Evolutionary conservation across 805 yeast genomes (phyloP), one percentile per base, ranked within the genome.

Genomic region (Pichia thaimueangensis): DNA sequence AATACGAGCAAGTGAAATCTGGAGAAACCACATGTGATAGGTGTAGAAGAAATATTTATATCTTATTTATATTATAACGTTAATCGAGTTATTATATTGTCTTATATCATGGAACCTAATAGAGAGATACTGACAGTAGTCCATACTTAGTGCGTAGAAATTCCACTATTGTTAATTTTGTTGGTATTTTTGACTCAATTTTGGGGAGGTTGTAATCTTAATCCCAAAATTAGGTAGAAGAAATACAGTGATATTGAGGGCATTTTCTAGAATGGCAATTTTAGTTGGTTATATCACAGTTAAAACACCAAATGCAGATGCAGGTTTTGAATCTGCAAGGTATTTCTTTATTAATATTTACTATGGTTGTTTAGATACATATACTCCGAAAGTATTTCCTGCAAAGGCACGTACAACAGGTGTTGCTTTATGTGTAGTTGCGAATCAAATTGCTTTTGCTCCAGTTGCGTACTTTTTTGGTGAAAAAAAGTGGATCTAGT

Each of bases 371-470:
- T 59, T 80, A 17, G 80, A 77, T 52, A 85, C 84, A 5, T 78
- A 76, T 54, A 78, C 84, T 3, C 86, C 85, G 0, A 83, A 80
- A 54, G 73, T 76, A 19, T 69, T 80, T 57, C 80, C 80, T 30
- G 60, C 75, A 0, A 58, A 63, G 39, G 67, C 69, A 15, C 60
- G 76, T 56, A 79, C 80, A 13, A 78, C 85, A 1, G 85, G 81
- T 36, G 72, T 73, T 33, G 81, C 82, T n/a, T n/a, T 78, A 16
- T 74, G 80, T 7, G 67, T 82, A 13, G 75, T 76, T 6, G 65
- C 67, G 28, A 70, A 70, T 48, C 62, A 83, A 59, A 50, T 74
- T 40, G 71, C 71, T 19, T 68, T 77, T 53, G 78, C 78, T 7
- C 83, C 83, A 20, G 72, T 77, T 28, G 71, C 76, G 37, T 73